phyloP scores from a whole-genome alignment of 176 grass and related monocot genomes.

The Musa itinerans region DNA sequence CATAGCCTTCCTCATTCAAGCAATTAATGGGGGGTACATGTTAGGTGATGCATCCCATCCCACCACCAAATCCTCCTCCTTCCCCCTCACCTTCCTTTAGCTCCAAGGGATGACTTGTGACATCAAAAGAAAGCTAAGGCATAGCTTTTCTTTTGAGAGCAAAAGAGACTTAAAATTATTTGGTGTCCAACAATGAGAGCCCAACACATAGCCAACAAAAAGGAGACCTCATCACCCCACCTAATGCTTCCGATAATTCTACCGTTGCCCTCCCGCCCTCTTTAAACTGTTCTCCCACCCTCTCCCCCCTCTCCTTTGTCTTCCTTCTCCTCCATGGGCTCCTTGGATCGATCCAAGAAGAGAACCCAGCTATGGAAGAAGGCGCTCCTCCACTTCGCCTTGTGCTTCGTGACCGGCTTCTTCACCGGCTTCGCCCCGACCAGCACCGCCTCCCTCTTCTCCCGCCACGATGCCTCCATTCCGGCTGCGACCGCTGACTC shows the following conservation, averaged over 20 bases:
- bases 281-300: slow-evolving; percentile 29
- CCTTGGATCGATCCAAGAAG: slow-evolving; percentile 36
- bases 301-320: not conserved
- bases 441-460: slow-evolving; percentile 25
- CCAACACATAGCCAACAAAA: not conserved
- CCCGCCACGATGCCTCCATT: slow-evolving; percentile 8
- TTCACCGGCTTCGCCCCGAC: slow-evolving; percentile 95
- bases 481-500: not conserved
- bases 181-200: not conserved
- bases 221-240: not conserved
- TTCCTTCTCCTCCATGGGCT: slow-evolving; percentile 24
- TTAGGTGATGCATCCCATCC: too few species aligned
- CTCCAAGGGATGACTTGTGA: too few species aligned
- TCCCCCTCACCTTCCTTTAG: too few species aligned
- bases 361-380: slow-evolving; percentile 80
- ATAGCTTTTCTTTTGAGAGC: not conserved
- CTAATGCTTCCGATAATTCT: not conserved
- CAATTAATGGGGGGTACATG: too few species aligned
- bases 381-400: slow-evolving; percentile 85
- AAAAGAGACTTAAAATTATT: not conserved
- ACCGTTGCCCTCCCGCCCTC: slow-evolving; percentile 29
- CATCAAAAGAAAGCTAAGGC: too few species aligned
- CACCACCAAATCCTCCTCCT: too few species aligned
- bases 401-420: slow-evolving; percentile 98
- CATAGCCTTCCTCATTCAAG: too few species aligned